Evolutionary conservation across 2,329 filamentous ascomycete species (phyloP), one percentile per base, ranked within the genome.

Genomic region (Stagonosporopsis vannaccii): DNA sequence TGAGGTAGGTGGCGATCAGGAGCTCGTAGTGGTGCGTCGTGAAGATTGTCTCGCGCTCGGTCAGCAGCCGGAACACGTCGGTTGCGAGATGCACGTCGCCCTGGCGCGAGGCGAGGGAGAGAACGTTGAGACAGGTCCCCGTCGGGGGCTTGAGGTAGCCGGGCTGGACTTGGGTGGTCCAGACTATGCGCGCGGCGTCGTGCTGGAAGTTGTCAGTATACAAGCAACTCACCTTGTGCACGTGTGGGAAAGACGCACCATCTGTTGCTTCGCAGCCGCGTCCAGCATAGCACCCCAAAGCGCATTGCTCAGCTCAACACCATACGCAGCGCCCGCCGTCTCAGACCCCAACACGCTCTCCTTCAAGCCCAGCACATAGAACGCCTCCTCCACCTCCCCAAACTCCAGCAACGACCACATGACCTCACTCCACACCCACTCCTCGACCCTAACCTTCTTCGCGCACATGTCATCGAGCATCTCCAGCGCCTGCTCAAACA

Each of bases 351-450:
- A 13, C 51, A 58, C 39, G 52, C 73, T 49, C 62, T 33, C 80
- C 75, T 23, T 81, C 58, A 84, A 80, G 15, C 56, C 62, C 61
- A 95, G 81, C 23, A 97, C 77, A 40, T 84, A 79, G 57, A 93
- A 80, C 12, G 92, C 88, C 69, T 95, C 91, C 50, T 95, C 90
- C 30, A 92, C 79, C 71, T 95, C 92, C 6, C 86, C 85, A 37
- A 85, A 80, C 56, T 90, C 87, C 40, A 87, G 87, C 37, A 97
- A 84, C 19, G 85, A 85, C 70, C 90, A 90, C 51, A 92, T 82
- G 49, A 93, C 87, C 57, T 94, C 84, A 66, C 93, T 90, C 68
- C 89, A 88, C 7, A 97, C 80, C 92, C 92, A 97, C 0, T 80
- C 70, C 26, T 89, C 83, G 4, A 93, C 77, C 2, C 66, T 67